Evolutionary conservation across 495 filamentous ascomycete genomes (phyloP).

Genomic region (Penicillium longicatenatum): DNA sequence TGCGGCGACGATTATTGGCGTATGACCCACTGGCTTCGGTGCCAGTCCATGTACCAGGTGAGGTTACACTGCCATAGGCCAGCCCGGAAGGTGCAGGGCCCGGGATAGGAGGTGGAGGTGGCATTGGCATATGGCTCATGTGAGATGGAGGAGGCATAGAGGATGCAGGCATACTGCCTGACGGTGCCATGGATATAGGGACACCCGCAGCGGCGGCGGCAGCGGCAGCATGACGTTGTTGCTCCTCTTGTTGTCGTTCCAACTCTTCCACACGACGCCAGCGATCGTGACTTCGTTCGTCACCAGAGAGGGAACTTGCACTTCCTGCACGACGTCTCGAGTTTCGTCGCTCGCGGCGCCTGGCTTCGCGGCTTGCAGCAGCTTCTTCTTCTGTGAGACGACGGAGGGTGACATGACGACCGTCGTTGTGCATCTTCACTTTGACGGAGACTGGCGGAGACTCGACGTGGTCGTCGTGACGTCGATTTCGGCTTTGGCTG

Average conservation of each 20-base stretch:
- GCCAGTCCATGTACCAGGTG: slow-evolving; percentile 47
- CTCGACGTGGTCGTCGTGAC: slow-evolving; percentile 44
- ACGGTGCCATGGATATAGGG: slow-evolving; percentile 25
- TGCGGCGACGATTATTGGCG: slow-evolving; percentile 53
- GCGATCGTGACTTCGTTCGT: slow-evolving; percentile 45
- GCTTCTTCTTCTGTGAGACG: slow-evolving; percentile 82
- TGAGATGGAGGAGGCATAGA: slow-evolving; percentile 36
- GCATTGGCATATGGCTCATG: slow-evolving; percentile 35
- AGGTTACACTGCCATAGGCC: slow-evolving; percentile 49
- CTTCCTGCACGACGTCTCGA: slow-evolving; percentile 48
- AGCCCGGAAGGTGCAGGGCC: slow-evolving; percentile 40
- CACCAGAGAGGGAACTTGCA: slow-evolving; percentile 47
- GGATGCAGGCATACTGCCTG: slow-evolving; percentile 32
- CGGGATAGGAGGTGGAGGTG: slow-evolving; percentile 36
- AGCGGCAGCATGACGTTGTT: slow-evolving; percentile 41
- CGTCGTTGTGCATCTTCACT: slow-evolving; percentile 78
- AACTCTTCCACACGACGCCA: slow-evolving; percentile 56
- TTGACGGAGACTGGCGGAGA: slow-evolving; percentile 75
- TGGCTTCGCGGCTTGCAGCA: slow-evolving; percentile 58
- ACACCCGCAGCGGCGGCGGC: slow-evolving; percentile 23
- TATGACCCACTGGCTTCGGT: slow-evolving; percentile 57
- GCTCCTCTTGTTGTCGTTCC: slow-evolving; percentile 53
- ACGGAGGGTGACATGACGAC: slow-evolving; percentile 78
- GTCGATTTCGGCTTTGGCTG: slow-evolving; percentile 23
- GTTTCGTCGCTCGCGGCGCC: slow-evolving; percentile 46